These are phyloP conservation scores for Camillea tinctor DNA, from an alignment of 2,329 filamentous ascomycete genomes.

Conservation along the genomic window DNA sequence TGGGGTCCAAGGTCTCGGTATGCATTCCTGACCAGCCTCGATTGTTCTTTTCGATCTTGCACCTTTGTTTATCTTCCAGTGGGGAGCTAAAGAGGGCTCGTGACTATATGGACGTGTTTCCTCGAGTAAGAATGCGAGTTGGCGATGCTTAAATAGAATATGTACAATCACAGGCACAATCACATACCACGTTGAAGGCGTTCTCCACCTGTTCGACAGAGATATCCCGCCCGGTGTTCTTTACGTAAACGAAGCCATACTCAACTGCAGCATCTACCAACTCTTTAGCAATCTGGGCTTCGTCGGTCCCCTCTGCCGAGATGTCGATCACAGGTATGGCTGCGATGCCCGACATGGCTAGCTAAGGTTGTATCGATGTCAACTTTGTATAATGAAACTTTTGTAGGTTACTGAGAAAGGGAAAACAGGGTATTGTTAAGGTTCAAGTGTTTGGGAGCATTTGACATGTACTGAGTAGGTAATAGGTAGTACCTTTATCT, in stretches of 20 bases:
- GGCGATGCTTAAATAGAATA: not conserved
- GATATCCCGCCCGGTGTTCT: constrained; percentile 70
- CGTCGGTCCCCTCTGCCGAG: constrained; percentile 54
- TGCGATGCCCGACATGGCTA: constrained; percentile 31
- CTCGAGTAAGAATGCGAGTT: not conserved
- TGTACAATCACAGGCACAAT: not conserved
- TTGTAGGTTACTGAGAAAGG: no score
- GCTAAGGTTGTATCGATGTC: not conserved
- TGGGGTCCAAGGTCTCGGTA: constrained; percentile 82
- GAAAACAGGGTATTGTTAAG: no score
- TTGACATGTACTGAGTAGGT: no score
- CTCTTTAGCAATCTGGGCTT: constrained; percentile 58
- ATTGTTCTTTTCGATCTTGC: constrained; percentile 76
- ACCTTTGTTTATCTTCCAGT: constrained; percentile 68
- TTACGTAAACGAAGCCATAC: constrained; percentile 88
- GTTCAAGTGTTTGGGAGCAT: not conserved
- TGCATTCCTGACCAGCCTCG: constrained; percentile 88
- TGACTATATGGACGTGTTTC: constrained; percentile 47
- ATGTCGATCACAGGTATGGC: constrained; percentile 83
- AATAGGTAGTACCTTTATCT: not conserved
- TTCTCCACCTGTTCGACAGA: constrained; percentile 62
- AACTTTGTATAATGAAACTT: not conserved
- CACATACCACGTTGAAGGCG: constrained; percentile 70
- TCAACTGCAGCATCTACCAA: constrained; percentile 78
- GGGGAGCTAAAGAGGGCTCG: constrained; percentile 71